These are phyloP conservation scores for Ulota crispa DNA, from an alignment of 225 moss, liverwort and hornwort genomes.

Conservation along the genomic window DNA sequence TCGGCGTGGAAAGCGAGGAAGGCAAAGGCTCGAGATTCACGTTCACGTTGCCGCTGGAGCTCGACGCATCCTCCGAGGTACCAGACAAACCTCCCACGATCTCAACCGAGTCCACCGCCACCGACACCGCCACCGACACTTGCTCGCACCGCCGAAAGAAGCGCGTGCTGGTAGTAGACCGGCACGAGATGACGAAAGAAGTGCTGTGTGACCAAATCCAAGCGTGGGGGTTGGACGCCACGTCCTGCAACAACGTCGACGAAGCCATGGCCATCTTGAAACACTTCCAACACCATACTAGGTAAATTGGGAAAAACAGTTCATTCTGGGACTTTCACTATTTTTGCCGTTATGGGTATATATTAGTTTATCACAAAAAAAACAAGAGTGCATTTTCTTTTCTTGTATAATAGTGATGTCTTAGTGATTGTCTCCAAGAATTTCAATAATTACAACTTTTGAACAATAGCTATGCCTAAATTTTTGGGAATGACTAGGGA, in stretches of 20 bases:
- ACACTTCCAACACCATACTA: neutral
- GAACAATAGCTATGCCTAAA: too few relatives aligned
- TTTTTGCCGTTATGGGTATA: too few relatives aligned
- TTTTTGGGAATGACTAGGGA: too few relatives aligned
- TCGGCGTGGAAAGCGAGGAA: conserved; percentile 50
- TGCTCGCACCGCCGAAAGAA: neutral
- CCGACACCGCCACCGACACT: neutral
- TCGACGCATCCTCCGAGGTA: conserved; percentile 42
- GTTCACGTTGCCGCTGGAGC: conserved; percentile 45
- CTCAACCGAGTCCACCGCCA: neutral
- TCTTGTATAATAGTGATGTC: too few relatives aligned
- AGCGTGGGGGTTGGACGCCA: conserved; percentile 45
- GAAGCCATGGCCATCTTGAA: conserved; percentile 32
- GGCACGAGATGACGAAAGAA: conserved; percentile 48
- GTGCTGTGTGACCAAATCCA: conserved; percentile 51
- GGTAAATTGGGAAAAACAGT: too few relatives aligned
- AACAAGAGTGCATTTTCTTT: too few relatives aligned
- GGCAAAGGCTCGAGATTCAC: conserved; percentile 48
- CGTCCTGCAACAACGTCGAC: conserved; percentile 20
- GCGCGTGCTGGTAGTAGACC: conserved; percentile 47
- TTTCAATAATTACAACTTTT: too few relatives aligned
- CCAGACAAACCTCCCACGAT: conserved; percentile 42
- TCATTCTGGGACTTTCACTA: too few relatives aligned
- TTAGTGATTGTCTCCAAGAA: too few relatives aligned
- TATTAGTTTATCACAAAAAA: too few relatives aligned